Conservation (phyloP, 768 basidiomycete species). For the Hirschioporus abietinus region DNA sequence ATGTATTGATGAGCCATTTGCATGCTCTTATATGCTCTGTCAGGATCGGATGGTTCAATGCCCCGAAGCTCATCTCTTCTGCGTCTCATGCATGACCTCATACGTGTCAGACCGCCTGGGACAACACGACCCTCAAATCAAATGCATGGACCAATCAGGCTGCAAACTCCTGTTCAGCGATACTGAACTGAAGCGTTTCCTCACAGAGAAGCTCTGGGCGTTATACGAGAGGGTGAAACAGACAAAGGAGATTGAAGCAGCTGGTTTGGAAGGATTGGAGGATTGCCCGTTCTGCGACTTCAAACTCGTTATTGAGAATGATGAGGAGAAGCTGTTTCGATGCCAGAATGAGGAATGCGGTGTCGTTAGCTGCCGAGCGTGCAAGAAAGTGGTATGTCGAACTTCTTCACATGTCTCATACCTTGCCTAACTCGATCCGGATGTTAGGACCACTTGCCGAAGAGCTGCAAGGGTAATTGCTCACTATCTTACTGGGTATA, state of each 20-base stretch:
- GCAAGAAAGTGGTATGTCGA: constrained; percentile 61
- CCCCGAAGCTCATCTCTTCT: constrained; percentile 86
- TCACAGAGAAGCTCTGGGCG: constrained; percentile 58
- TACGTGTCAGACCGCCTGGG: constrained; percentile 68
- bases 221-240: constrained; percentile 74
- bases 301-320: constrained; percentile 63
- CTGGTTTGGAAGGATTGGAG: constrained; percentile 74
- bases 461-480: constrained; percentile 63
- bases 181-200: constrained; percentile 62
- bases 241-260: constrained; percentile 73
- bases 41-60: constrained; percentile 87
- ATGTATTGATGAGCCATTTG: background rate
- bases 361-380: constrained; percentile 71
- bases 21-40: constrained; percentile 3
- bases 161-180: constrained; percentile 65
- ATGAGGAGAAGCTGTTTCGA: constrained; percentile 34
- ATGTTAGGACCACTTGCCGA: constrained; percentile 72
- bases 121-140: constrained; percentile 51
- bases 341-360: constrained; percentile 63
- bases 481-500: background rate
- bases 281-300: constrained; percentile 92
- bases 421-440: constrained; percentile 4
- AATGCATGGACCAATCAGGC: constrained; percentile 80
- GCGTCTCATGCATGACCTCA: constrained; percentile 59
- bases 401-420: constrained; percentile 1